Base-by-base conservation (phyloP, 2,329 filamentous ascomycete species). In the Hypocreales sp. region DNA sequence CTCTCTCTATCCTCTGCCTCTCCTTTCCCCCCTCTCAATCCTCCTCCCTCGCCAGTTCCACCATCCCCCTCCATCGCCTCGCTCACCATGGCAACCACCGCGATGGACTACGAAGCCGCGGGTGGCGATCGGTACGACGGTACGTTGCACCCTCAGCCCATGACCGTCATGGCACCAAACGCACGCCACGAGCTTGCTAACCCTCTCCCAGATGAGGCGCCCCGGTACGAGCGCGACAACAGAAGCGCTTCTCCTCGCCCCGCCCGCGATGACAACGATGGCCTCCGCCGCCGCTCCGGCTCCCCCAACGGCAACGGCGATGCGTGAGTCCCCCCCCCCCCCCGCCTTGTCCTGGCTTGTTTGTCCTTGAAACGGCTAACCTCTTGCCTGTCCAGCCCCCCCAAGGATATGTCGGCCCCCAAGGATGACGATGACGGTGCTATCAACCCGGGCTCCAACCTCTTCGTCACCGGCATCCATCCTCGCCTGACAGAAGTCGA, bases 401-500 rank as follows among this genome's bases (percentile, higher is more conserved):
- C 24, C 31, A 71, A 72, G 46, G 67, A 67, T 29, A 60, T 64
- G 24, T 60, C 61, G 31, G 62, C 56, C 38, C 51, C 52, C 33
- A 54, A 51, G 37, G 53, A 56, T 22, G 60, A 61, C 22, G 82
- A 92, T 42, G 78, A 82, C 45, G 79, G 79, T 41, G 78, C 86
- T 37, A 52, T 79, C 48, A 98, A 98, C 60, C 80, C 84, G 36
- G 90, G 90, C 42, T 94, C 90, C 40, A 98, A 98, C 63, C 79
- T 98, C 33, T 98, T 98, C 55, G 90, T 98, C 40, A 98, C 90
- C 37, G 90, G 90, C 43, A 98, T 98, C 40, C 84, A 95, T 54
- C 90, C 90, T 31, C 80, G 81, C 45, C 71, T 98, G 40, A 76
- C 71, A 25, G 90, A 98, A 55, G 70, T 76, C 11, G 90, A 95